Base-by-base conservation (phyloP, 2,329 filamentous ascomycete species). In the Colletotrichum somersetense region DNA sequence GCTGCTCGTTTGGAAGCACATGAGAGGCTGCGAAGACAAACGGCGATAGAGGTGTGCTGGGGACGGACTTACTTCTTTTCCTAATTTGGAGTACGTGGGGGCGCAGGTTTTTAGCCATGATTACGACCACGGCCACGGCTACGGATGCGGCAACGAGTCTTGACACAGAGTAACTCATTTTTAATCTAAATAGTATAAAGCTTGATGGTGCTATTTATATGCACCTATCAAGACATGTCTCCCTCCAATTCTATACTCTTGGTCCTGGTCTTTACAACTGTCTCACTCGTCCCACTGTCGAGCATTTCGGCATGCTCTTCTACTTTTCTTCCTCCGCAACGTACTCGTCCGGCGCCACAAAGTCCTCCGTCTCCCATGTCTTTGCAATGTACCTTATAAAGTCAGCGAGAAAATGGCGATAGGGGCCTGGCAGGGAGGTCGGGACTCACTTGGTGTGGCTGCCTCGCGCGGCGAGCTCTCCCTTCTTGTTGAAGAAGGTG, bases 361-460 rank as follows among this genome's bases (percentile, higher is more conserved):
- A 85, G 0, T 80, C 80, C 0, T 81, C 82, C 14, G 79, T 78
- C 5, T 77, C 77, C 6, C 80, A 78, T 0, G 83, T 83, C 12
- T 81, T 81, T 1, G 78, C 77, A 1, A 87, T 82, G 65, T 83
- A 87, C 76, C 85, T 87, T 33, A 1, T 6, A 8, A 2, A 71
- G 55, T 58, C 48, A 57, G 35, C 40, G 3, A n/a, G 3, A 44
- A 11, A 23, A 16, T 20, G 14, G 16, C 26, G 30, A n/a, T 12
- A 11, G 5, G 12, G 46, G 1, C 16, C 5, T 3, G 42, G 10
- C 33, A 2, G 40, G 5, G 7, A 52, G 26, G 7, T 3, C 20
- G 56, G 26, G 44, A 74, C 85, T 78, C 76, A 91, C 90, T 92
- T 92, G 18, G 90, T 92, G 77, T 92, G 90, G 74, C 89, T 91